These are phyloP conservation scores for Henckelia pumila DNA, from an alignment of 257 asterid species.

Conservation along the genomic window DNA sequence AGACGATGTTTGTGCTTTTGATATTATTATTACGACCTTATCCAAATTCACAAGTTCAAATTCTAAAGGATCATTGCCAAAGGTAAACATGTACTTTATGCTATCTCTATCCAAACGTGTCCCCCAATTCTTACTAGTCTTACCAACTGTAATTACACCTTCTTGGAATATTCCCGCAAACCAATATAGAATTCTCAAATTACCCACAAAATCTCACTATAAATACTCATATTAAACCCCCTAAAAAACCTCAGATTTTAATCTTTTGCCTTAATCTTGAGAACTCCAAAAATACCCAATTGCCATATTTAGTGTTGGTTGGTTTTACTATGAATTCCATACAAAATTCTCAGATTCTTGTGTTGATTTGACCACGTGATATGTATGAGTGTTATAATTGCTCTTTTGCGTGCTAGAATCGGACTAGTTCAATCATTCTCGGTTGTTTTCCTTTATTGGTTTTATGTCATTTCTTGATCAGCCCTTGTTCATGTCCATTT, in stretches of 20 bases:
- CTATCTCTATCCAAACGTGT: constrained; percentile 36
- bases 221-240: constrained; percentile 25
- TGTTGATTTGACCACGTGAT: constrained; percentile 24
- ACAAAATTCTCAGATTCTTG: constrained; percentile 8
- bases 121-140: constrained; percentile 29
- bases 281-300: background rate
- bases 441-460: constrained; percentile 54
- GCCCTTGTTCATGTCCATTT: background rate
- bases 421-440: constrained; percentile 53
- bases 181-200: constrained; percentile 19
- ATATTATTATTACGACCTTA: too few relatives aligned
- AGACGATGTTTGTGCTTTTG: too few relatives aligned
- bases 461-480: constrained; percentile 45
- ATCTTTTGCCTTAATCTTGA: constrained; percentile 14
- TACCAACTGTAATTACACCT: constrained; percentile 22
- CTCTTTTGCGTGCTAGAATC: constrained; percentile 32
- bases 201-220: constrained; percentile 21
- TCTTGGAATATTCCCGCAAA: constrained; percentile 32
- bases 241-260: constrained; percentile 22
- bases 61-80: too few relatives aligned
- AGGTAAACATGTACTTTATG: background rate
- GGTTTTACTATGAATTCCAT: constrained; percentile 20
- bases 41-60: too few relatives aligned
- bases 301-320: background rate
- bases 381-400: constrained; percentile 33